Conservation (phyloP, 306 rosid species). For the Parietaria judaica region DNA sequence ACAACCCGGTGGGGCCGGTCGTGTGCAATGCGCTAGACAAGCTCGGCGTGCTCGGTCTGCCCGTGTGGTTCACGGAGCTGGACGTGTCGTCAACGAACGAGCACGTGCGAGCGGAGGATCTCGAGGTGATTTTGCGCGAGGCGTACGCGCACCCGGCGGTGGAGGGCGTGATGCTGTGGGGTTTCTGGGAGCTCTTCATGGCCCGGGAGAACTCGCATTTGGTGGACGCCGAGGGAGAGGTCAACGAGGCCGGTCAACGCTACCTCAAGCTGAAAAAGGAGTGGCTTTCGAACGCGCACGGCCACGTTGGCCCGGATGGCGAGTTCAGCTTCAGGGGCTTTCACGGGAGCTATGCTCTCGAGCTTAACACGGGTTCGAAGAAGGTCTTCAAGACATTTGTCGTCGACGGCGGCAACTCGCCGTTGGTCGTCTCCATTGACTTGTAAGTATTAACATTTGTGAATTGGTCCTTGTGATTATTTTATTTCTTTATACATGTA, state of each 20-base stretch:
- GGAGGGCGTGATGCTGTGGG: constrained; percentile 83
- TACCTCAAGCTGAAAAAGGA: constrained; percentile 58
- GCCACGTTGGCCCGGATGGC: constrained; percentile 46
- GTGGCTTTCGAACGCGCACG: constrained; percentile 63
- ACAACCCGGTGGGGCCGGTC: constrained; percentile 75
- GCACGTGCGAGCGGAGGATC: constrained; percentile 62
- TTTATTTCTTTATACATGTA: too few relatives aligned
- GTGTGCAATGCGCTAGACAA: constrained; percentile 64
- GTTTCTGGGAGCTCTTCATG: constrained; percentile 92
- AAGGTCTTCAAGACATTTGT: constrained; percentile 52
- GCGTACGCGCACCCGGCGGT: constrained; percentile 66
- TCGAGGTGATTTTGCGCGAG: constrained; percentile 82
- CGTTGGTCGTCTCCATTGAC: constrained; percentile 47
- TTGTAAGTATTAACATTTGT: constrained; percentile 14
- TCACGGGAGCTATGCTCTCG: constrained; percentile 57
- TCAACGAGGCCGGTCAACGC: constrained; percentile 75
- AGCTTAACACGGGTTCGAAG: constrained; percentile 38
- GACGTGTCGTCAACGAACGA: constrained; percentile 77
- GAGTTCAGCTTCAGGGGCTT: constrained; percentile 70
- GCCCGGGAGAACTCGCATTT: constrained; percentile 63
- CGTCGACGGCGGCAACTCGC: constrained; percentile 64
- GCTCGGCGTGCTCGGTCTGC: constrained; percentile 64
- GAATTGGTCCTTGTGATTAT: too few relatives aligned
- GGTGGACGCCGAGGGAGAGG: constrained; percentile 77
- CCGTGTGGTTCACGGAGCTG: constrained; percentile 88